A percentile compares a stretch with the other conserved stretches of the same genome.
phyloP scores from a whole-genome alignment of 129 eudicot genomes.

The Gnaphalium uliginosum region DNA sequence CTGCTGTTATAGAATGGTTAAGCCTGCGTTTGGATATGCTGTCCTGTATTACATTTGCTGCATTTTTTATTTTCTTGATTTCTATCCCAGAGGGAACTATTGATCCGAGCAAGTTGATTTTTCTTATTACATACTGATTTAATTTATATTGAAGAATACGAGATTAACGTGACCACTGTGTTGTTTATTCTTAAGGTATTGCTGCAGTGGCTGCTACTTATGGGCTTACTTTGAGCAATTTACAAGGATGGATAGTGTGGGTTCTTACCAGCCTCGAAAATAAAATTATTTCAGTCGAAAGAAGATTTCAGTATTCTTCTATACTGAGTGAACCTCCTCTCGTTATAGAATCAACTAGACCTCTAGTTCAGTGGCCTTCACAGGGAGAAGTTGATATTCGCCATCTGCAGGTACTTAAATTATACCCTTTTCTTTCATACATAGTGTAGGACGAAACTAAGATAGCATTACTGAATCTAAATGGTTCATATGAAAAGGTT shows the following conservation, averaged over 20 bases:
- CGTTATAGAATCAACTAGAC: slow-evolving; percentile 33
- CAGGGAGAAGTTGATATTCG: slow-evolving; percentile 36
- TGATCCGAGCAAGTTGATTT: slow-evolving; percentile 37
- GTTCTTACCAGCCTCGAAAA: slow-evolving; percentile 43
- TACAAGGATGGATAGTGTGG: slow-evolving; percentile 43
- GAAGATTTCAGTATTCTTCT: slow-evolving; percentile 39
- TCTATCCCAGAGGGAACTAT: slow-evolving; percentile 51
- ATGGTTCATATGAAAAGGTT: slow-evolving; percentile 43
- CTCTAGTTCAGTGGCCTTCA: slow-evolving; percentile 28
- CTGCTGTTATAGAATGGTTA: slow-evolving; percentile 53
- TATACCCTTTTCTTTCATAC: not conserved
- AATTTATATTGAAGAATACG: not conserved
- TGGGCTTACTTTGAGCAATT: slow-evolving; percentile 46
- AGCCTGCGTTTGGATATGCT: slow-evolving; percentile 41
- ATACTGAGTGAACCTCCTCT: slow-evolving; percentile 38
- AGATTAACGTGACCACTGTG: not conserved
- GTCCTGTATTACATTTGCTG: slow-evolving; percentile 38
- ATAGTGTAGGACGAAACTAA: not conserved
- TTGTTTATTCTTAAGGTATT: slow-evolving; percentile 24
- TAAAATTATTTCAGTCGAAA: slow-evolving; percentile 51
- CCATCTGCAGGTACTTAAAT: slow-evolving; percentile 41
- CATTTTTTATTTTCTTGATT: slow-evolving; percentile 40
- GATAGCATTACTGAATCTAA: not conserved
- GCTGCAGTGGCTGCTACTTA: slow-evolving; percentile 48
- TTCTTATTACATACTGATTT: not conserved